Base-by-base conservation (phyloP, 2,329 filamentous ascomycete genomes). In the Elsinoe fawcettii region DNA sequence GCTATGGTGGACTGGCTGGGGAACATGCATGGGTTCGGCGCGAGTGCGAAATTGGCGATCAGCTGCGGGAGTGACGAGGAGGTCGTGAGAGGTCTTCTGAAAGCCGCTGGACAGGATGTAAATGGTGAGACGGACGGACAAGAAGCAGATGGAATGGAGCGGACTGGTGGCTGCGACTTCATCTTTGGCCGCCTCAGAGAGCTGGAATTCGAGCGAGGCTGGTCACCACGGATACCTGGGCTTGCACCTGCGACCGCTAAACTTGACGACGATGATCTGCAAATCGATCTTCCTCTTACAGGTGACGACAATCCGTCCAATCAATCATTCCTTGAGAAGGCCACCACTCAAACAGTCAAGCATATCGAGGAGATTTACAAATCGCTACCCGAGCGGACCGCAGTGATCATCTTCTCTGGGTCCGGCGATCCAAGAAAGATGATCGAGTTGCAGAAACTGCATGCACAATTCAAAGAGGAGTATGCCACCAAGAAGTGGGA, bases 1-100 rank as follows among this genome's bases (percentile, higher is more conserved):
- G 88, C 87, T 1, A 83, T 95, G 30, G 80, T 97, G 20, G 93
- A 99, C 72, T 96, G 92, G 87, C 92, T 91, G 53, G 86, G 90
- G 60, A 87, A 88, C 12, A 80, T 79, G 61, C 76, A 80, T 55
- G 81, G 81, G 4, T 80, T 81, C 59, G 82, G 82, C 14, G 72
- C 75, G 16, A 76, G 79, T 56, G 83, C 82, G 2, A 75, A 75
- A 20, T 73, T 80, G 32, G 73, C 77, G 7, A 77, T 85, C 58
- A 79, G 77, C 20, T 85, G 81, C 64, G 71, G 72, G 34, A 75
- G 74, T 58, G 84, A 87, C 60, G 73, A 75, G 1, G 78, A 79
- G 18, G 78, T 87, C 7, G 80, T 83, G 0, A 70, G 74, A 12
- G 80, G 79, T 1, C 72, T 86, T 20, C 71, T 77, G n/a, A 69